Percentiles rank a stretch among this genome's conserved stretches.
phyloP scores from a whole-genome alignment of 164 flowering plant species.

The Protea cynaroides region DNA sequence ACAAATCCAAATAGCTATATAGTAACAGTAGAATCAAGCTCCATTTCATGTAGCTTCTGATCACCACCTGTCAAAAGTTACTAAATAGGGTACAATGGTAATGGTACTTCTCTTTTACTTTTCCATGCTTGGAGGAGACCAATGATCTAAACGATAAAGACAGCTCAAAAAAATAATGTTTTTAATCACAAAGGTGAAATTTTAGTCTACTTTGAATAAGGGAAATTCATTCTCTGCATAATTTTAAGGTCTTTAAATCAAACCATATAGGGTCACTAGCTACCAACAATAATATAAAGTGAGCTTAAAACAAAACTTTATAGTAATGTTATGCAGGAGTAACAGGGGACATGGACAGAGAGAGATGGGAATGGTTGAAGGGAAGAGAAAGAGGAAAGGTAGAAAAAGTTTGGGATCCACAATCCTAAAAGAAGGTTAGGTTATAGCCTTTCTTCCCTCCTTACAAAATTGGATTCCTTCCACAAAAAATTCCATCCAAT shows the following conservation, averaged over 20 bases:
- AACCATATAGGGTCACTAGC: not conserved
- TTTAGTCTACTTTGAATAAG: not conserved
- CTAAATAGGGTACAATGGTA: not conserved
- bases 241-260: too few relatives aligned
- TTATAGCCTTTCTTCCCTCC: not conserved
- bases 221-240: not conserved
- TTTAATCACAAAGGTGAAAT: not conserved
- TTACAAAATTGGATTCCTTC: not conserved
- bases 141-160: not conserved
- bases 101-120: not conserved
- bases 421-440: constrained; percentile 2
- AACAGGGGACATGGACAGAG: constrained; percentile 1
- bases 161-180: not conserved
- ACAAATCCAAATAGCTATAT: too few relatives aligned
- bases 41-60: not conserved
- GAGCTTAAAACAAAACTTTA: not conserved
- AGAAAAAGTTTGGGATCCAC: constrained; percentile 11
- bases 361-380: constrained; percentile 10
- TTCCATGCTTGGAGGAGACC: not conserved
- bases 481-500: too few relatives aligned
- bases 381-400: constrained; percentile 1
- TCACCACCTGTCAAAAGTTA: not conserved
- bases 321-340: not conserved
- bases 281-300: not conserved
- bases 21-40: too few relatives aligned